These are phyloP conservation scores for Clavispora vitiphila DNA, from an alignment of 805 yeast species.

Conservation along the genomic window DNA sequence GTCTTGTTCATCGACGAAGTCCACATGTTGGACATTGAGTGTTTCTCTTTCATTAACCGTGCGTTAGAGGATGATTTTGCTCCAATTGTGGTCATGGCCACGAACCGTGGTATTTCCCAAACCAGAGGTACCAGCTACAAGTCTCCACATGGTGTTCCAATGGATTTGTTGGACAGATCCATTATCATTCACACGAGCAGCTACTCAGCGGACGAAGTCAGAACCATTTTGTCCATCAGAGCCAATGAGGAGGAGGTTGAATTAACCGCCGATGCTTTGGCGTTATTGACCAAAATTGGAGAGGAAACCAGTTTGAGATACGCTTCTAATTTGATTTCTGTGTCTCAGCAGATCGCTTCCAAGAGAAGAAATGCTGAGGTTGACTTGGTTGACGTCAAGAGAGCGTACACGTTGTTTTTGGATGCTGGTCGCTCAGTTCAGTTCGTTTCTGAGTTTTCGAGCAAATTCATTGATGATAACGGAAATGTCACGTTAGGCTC, in stretches of 20 bases:
- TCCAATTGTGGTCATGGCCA: conserved; percentile 95
- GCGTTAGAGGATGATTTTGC: conserved; percentile 96
- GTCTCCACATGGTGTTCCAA: conserved; percentile 97
- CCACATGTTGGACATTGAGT: conserved; percentile 96
- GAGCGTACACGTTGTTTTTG: conserved; percentile 79
- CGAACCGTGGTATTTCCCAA: conserved; percentile 91
- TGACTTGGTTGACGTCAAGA: conserved; percentile 78
- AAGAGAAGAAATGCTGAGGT: conserved; percentile 71
- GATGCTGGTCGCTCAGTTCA: conserved; percentile 88
- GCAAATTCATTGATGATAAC: conserved; percentile 70
- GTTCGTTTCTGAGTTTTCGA: conserved; percentile 64
- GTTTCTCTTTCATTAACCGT: conserved; percentile 90
- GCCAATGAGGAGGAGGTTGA: conserved; percentile 94
- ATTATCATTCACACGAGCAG: conserved; percentile 83
- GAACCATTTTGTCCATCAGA: conserved; percentile 80
- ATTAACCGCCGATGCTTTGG: conserved; percentile 74
- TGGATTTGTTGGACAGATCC: conserved; percentile 89
- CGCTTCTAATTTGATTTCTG: conserved; percentile 86
- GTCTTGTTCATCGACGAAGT: conserved; percentile 97
- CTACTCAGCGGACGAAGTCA: conserved; percentile 78
- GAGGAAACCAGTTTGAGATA: conserved; percentile 87
- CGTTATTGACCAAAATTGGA: conserved; percentile 83
- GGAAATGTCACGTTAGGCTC: conserved; percentile 62
- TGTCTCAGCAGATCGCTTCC: conserved; percentile 78
- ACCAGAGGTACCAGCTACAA: conserved; percentile 91